Conservation (phyloP, 768 basidiomycete genomes). For the Hygrocybe punicea region DNA sequence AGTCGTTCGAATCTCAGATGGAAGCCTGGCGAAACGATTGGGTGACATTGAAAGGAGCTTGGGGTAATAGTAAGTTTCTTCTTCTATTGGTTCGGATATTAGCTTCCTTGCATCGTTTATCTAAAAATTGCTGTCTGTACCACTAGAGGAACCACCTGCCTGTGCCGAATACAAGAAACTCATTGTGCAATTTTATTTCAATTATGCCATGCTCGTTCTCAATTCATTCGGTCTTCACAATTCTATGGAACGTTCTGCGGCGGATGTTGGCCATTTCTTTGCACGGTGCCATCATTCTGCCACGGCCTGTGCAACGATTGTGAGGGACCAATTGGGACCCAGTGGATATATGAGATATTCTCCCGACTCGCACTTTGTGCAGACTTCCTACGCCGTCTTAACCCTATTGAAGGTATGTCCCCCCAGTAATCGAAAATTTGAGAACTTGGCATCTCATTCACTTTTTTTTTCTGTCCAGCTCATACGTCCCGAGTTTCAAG, state of each 20-base stretch:
- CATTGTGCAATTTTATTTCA: constrained; percentile 71
- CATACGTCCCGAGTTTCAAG: constrained; percentile 78
- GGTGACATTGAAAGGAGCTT: constrained; percentile 35
- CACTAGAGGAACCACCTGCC: constrained; percentile 25
- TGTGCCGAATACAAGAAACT: constrained; percentile 45
- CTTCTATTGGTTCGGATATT: not conserved
- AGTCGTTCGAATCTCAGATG: constrained; percentile 79
- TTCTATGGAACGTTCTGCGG: constrained; percentile 72
- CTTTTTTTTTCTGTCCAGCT: constrained; percentile 45
- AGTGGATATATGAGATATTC: constrained; percentile 76
- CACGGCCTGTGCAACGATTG: constrained; percentile 62
- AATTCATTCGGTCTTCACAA: constrained; percentile 97
- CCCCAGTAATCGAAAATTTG: constrained; percentile 3
- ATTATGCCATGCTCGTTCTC: constrained; percentile 83
- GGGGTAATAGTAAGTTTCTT: constrained; percentile 30
- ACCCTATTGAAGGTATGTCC: constrained; percentile 79
- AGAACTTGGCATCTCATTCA: not conserved
- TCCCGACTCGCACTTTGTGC: constrained; percentile 89
- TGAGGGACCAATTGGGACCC: constrained; percentile 77
- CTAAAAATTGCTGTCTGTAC: not conserved
- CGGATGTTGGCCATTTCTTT: constrained; percentile 83
- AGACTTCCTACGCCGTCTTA: constrained; percentile 88
- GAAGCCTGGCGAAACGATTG: constrained; percentile 55
- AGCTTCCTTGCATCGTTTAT: too few species aligned
- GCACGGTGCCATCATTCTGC: constrained; percentile 72